Base-by-base conservation (phyloP, 1,139 yeast species). In the Suhomyces terraborum region DNA sequence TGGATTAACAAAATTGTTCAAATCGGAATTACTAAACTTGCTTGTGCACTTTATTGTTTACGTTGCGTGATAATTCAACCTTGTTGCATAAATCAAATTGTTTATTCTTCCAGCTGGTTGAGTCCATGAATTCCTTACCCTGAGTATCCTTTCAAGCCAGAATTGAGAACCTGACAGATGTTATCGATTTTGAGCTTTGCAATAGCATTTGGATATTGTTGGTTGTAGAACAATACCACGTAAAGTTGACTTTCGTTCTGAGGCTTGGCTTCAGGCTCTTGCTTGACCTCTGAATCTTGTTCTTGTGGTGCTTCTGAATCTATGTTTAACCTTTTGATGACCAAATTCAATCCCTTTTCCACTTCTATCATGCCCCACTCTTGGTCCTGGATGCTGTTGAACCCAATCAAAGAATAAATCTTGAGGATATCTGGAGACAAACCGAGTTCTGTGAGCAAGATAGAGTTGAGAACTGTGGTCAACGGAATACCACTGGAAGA, bases 131-230 rank as follows among this genome's bases (percentile, higher is more conserved):
- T 3, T n/a, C 13, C 21, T 20, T 29, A 38, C n/a, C 40, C 40
- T 17, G 38, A 26, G 43, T 59, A 60, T 20, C 75, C 77, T 40
- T 56, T 47, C 37, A 73, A 60, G 4, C 76, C 77, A 27, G 55
- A 48, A 12, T 51, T 49, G 42, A 73, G 55, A 8, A 60, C 69
- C 23, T 45, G 45, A 5, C 54, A 54, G 30, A 75, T 54, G 41
- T 61, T 66, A 36, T 73, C 76, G 32, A 74, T 46, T 49, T 69
- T 71, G 45, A 66, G 59, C 43, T 76, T 67, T 19, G 80, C 80
- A 17, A 73, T 50, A 3, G 69, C 65, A 48, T 72, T 67, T 2
- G 73, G 69, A 41, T 64, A 67, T 9, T 46, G 52, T 8, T 50
- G 40, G 14, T 60, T 58, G 46, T 73, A 70, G 46, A 75, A 66